phyloP scores from a whole-genome alignment of 495 filamentous ascomycete genomes.

The Annulohypoxylon nitens region DNA sequence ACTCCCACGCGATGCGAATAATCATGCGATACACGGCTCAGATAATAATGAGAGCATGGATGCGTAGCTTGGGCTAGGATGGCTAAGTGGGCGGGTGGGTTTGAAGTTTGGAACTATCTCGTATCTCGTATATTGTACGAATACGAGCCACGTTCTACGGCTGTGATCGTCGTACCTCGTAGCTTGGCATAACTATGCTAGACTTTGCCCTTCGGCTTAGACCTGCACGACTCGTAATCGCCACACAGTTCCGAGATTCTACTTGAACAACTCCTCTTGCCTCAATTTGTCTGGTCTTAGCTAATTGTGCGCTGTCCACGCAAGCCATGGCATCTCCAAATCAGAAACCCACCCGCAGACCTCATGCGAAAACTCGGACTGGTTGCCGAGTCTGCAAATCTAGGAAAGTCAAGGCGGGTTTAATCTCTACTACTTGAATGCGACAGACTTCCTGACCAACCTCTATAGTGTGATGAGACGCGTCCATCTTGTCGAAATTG shows the following conservation, averaged over 20 bases:
- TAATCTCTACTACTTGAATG: neutral
- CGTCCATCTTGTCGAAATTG: slow-evolving; percentile 44
- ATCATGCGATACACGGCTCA: neutral
- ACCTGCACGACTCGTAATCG: slow-evolving; percentile 37
- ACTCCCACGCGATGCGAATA: neutral
- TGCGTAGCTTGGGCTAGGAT: neutral
- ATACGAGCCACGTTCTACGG: slow-evolving; percentile 22
- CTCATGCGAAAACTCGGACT: slow-evolving; percentile 44
- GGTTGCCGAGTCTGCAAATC: slow-evolving; percentile 46
- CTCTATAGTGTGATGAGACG: slow-evolving; percentile 41
- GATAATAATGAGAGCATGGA: neutral
- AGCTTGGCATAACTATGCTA: slow-evolving; percentile 16
- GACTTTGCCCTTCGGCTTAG: neutral
- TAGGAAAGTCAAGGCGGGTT: slow-evolving; percentile 44
- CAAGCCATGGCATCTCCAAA: slow-evolving; percentile 30
- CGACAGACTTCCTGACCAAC: neutral
- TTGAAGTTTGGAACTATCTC: neutral
- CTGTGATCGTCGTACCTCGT: slow-evolving; percentile 22
- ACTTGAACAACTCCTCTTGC: slow-evolving; percentile 10
- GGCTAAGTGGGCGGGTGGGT: neutral
- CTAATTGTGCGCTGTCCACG: slow-evolving; percentile 6
- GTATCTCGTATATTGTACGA: slow-evolving; percentile 18
- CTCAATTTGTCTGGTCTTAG: slow-evolving; percentile 2
- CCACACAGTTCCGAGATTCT: slow-evolving; percentile 28
- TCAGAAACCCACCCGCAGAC: slow-evolving; percentile 38